Evolutionary conservation across 2,329 filamentous ascomycete genomes (phyloP), one percentile per base, ranked within the genome.

Genomic region (Beauveria brongniartii): DNA sequence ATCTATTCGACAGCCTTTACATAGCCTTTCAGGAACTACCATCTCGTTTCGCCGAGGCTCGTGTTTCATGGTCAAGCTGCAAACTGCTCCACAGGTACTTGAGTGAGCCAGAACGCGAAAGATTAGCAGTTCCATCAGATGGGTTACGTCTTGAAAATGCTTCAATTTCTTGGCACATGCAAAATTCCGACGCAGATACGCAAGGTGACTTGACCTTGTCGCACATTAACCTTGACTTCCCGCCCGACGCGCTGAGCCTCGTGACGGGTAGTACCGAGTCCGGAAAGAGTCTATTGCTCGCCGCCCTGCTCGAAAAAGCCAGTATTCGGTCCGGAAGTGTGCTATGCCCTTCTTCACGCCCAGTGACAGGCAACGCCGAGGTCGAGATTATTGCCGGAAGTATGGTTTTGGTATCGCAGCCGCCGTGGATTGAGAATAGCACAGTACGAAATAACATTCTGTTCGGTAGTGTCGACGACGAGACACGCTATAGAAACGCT

Each of bases 191-290:
- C 10, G 14, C 28, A 14, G 3, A 30, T 26, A 16, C 10, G 18
- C 41, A 40, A 14, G 16, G 2, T 3, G 51, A 30, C 12, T 90
- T 88, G 65, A 75, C 82, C 7, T 73, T 90, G 30, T 78, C 79
- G 46, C 75, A 85, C 64, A 67, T 90, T 56, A 82, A 80, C 62
- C 66, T 89, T 12, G 76, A 77, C 1, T 88, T 91, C 65, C 87
- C 87, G 0, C 71, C 75, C 16, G 80, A 81, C 40, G 82, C 87
- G 65, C 72, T 91, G 6, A 88, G 82, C 41, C 80, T 90, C 12
- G 82, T 91, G 24, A 87, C 85, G 9, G 88, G 88, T 1, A 84
- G 84, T 67, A 90, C 87, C 0, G 88, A 88, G 0, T 83, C 83
- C 16, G 88, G 88, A 5, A 91, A 91, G 72, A 88, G 83, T 67